Conservation (phyloP, 108 stramenopile genomes). For the Fistulifera solaris region DNA sequence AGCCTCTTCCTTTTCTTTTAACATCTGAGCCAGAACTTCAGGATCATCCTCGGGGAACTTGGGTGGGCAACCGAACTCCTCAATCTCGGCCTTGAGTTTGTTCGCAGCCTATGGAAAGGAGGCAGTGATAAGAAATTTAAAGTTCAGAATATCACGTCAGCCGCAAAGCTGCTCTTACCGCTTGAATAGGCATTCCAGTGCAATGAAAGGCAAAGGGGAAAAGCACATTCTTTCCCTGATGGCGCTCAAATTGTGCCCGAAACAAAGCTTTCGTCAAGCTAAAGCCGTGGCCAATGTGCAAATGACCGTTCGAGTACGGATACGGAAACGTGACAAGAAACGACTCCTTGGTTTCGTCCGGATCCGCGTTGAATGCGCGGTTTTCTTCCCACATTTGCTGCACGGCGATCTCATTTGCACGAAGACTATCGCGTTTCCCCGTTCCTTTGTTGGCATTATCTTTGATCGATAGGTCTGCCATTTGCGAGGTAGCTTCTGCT, state of each 20-base stretch:
- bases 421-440: conserved; percentile 76
- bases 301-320: conserved; percentile 96
- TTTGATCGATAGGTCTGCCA: conserved; percentile 27
- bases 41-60: conserved; percentile 86
- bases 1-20: conserved; percentile 58
- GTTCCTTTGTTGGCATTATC: conserved; percentile 36
- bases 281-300: conserved; percentile 98
- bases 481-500: conserved; percentile 23
- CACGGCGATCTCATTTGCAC: conserved; percentile 57
- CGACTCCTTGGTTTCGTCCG: conserved; percentile 41
- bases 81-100: conserved; percentile 93
- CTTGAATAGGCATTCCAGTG: conserved; percentile 99
- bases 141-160: not conserved
- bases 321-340: conserved; percentile 98
- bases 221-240: conserved; percentile 89
- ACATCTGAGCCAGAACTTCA: conserved; percentile 73
- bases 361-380: conserved; percentile 66
- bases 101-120: conserved; percentile 80
- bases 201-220: conserved; percentile 99
- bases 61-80: conserved; percentile 78
- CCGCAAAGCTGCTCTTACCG: conserved; percentile 37
- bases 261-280: conserved; percentile 95
- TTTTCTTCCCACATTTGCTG: conserved; percentile 71
- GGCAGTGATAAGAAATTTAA: too few relatives aligned
- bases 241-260: conserved; percentile 86